phyloP scores from a whole-genome alignment of 78 protist genomes.

The Polysphondylium violaceum region DNA sequence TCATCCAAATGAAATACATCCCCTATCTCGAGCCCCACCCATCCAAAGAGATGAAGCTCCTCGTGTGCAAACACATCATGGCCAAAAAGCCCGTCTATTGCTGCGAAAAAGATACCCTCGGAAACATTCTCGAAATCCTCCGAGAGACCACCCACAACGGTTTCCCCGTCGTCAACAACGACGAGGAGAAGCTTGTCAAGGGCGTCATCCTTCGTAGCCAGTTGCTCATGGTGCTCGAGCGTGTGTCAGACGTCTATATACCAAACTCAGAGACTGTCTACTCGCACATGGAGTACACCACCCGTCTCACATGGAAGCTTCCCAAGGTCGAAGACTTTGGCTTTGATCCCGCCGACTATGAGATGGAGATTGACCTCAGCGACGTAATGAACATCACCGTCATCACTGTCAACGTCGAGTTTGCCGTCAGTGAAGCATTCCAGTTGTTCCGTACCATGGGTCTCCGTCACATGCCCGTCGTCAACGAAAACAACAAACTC shows the following conservation, averaged over 20 bases:
- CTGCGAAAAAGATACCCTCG: constrained; percentile 20
- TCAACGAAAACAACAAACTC: constrained; percentile 51
- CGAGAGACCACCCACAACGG: constrained; percentile 77
- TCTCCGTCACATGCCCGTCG: constrained; percentile 82
- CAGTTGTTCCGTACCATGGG: constrained; percentile 82
- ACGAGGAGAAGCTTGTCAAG: constrained; percentile 41
- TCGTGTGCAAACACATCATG: constrained; percentile 63
- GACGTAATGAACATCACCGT: constrained; percentile 64
- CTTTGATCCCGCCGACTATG: constrained; percentile 56
- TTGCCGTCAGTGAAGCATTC: constrained; percentile 69
- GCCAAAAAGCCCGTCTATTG: constrained; percentile 59
- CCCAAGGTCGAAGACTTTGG: constrained; percentile 33
- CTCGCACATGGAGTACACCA: constrained; percentile 61
- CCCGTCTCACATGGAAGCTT: constrained; percentile 60
- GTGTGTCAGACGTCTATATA: constrained; percentile 41
- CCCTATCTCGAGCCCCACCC: constrained; percentile 86
- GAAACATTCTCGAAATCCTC: constrained; percentile 19
- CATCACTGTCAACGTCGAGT: constrained; percentile 53
- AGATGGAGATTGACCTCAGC: constrained; percentile 33
- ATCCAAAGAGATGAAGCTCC: constrained; percentile 47
- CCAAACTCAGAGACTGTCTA: constrained; percentile 32
- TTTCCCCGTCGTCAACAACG: constrained; percentile 82
- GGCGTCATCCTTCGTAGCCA: constrained; percentile 69
- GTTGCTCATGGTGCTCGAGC: constrained; percentile 52
- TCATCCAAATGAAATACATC: constrained; percentile 83